These are phyloP conservation scores for Bondarzewia mesenterica DNA, from an alignment of 1,284 basidiomycete species.

Conservation along the genomic window DNA sequence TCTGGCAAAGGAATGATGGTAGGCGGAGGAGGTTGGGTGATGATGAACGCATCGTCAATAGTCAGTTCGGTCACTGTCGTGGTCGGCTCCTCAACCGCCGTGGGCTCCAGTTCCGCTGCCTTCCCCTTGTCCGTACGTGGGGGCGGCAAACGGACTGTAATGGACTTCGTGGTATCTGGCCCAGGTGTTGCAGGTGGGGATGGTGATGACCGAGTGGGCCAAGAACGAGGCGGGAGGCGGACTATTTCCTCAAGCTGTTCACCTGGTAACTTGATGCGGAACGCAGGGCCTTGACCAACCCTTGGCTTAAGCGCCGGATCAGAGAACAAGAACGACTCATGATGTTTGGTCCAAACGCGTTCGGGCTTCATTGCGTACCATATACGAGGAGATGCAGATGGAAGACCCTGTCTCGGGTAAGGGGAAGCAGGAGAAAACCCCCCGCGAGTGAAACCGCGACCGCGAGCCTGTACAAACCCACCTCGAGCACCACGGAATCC, in stretches of 20 bases:
- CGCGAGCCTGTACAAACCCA: constrained; percentile 27
- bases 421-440: constrained; percentile 16
- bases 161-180: constrained; percentile 3
- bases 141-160: constrained; percentile 37
- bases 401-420: constrained; percentile 21
- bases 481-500: constrained; percentile 40
- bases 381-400: constrained; percentile 31
- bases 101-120: neutral
- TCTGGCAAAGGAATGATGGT: constrained; percentile 11
- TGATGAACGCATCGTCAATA: constrained; percentile 11
- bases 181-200: constrained; percentile 3
- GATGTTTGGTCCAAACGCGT: constrained; percentile 71
- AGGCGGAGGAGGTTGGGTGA: constrained; percentile 11
- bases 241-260: constrained; percentile 22
- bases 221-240: constrained; percentile 17
- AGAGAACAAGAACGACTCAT: constrained; percentile 61
- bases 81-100: constrained; percentile 17
- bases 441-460: constrained; percentile 11
- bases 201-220: constrained; percentile 6
- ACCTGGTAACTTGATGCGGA: constrained; percentile 58
- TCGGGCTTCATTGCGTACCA: constrained; percentile 74
- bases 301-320: constrained; percentile 51
- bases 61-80: constrained; percentile 26
- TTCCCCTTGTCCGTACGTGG: constrained; percentile 20
- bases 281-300: constrained; percentile 40